Base-by-base conservation (phyloP, 2,329 filamentous ascomycete genomes). In the Colletotrichum trifolii region DNA sequence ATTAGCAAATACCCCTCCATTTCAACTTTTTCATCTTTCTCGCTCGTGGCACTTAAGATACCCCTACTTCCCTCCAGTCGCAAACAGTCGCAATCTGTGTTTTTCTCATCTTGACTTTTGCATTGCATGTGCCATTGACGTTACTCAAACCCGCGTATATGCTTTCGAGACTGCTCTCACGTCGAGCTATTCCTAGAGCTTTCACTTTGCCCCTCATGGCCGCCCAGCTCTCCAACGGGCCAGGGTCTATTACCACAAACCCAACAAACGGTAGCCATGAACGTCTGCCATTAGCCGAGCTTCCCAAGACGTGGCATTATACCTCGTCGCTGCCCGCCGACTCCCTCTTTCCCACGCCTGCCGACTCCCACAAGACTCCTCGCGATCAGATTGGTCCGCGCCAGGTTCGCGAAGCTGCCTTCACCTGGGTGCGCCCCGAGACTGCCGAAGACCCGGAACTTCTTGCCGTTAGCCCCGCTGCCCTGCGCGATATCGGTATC, bases 391-490 rank as follows among this genome's bases (percentile, higher is more conserved):
- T 98, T 53, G 85, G 87, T 1, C 95, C 96, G 13, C 91, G 94
- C 53, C 84, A 93, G 76, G 96, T 99, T 45, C 93, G 90, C 74
- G 87, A 89, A 64, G 95, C 96, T 4, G 79, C 95, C 54, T 99
- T 92, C 79, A 97, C 94, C 8, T 99, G 90, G 83, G 94, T 99
- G 17, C 89, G 94, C 4, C 96, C 96, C 0, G 91, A 95, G 72
- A 78, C 83, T 17, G 85, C 89, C 34, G 82, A 89, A 68, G 86
- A 91, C 25, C 88, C 93, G 0, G 92, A 97, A 73, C 82, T 99
- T 13, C 85, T 98, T 2, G 91, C 88, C 7, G 89, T 97, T 2
- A 97, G 94, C 68, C 85, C 88, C 2, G 88, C 88, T 2, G 95
- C 94, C 0, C 83, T 98, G 79, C 83, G 83, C 54, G 93, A 97